Evolutionary conservation across 441 rosid species (phyloP).

Genomic region (Syzygium syzygioides): DNA sequence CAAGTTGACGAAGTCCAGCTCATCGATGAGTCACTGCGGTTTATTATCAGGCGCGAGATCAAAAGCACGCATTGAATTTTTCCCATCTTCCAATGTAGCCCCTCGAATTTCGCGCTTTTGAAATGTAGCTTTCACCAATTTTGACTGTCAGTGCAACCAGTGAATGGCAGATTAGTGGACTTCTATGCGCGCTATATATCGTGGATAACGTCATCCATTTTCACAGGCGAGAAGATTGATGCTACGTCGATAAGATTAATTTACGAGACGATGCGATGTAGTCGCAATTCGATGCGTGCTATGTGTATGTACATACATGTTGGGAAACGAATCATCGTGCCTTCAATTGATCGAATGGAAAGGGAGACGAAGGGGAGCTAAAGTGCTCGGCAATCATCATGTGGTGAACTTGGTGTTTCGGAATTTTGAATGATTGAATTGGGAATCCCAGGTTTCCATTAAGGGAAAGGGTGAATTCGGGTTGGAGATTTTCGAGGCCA

Average conservation of each 20-base stretch:
- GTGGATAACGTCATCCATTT: not conserved
- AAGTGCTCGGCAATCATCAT: not conserved
- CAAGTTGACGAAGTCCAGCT: not conserved
- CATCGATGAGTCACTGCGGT: not conserved
- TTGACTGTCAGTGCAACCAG: not conserved
- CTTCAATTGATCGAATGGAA: not conserved
- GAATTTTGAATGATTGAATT: not conserved
- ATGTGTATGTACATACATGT: not conserved
- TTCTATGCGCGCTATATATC: not conserved
- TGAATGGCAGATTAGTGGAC: not conserved
- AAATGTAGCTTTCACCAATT: not conserved
- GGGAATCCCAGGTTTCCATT: not conserved
- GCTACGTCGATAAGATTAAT: not conserved
- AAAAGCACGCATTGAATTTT: not conserved
- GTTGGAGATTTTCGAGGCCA: not conserved
- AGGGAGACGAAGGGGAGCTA: not conserved
- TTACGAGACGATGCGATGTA: not conserved
- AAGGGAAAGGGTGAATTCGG: not conserved
- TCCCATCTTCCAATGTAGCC: not conserved
- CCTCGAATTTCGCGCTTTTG: not conserved
- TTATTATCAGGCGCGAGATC: not conserved
- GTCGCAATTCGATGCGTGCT: not conserved
- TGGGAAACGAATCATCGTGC: too few relatives aligned
- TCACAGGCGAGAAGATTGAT: not conserved
- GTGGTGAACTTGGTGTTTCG: not conserved